These are phyloP conservation scores for Xylaria scruposa DNA, from an alignment of 495 filamentous ascomycete genomes.

Conservation along the genomic window DNA sequence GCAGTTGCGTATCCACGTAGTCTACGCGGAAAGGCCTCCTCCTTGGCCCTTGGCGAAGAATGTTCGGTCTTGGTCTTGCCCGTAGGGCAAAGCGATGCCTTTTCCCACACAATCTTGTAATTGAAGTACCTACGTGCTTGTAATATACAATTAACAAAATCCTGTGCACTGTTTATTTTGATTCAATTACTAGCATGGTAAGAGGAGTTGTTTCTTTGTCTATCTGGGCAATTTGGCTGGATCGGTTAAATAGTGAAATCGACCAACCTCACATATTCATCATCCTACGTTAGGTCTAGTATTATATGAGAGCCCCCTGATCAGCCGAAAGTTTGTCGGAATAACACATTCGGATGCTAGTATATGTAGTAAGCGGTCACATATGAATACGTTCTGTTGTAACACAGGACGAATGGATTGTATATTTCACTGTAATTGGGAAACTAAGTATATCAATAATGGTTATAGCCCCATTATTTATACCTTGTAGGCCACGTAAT, in stretches of 20 bases:
- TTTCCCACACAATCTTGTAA: too few relatives aligned
- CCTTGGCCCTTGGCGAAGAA: conserved; percentile 7
- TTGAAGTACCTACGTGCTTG: too few relatives aligned
- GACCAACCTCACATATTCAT: neutral
- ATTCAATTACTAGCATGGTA: neutral
- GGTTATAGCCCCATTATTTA: neutral
- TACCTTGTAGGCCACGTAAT: neutral
- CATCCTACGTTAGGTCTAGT: neutral
- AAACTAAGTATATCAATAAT: neutral
- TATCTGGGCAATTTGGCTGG: neutral
- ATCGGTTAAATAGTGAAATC: neutral
- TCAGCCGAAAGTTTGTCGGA: neutral
- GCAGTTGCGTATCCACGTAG: neutral
- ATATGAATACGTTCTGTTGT: neutral
- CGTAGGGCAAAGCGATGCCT: too few relatives aligned
- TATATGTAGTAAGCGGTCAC: neutral
- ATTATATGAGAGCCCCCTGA: neutral
- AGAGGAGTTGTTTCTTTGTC: neutral
- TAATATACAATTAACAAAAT: neutral
- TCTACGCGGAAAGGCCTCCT: neutral
- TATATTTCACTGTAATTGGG: neutral
- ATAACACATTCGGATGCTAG: neutral
- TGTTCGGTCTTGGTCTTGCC: neutral
- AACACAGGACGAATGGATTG: neutral
- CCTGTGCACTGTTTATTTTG: neutral